Evolutionary conservation across 179 eudicot species (phyloP), one percentile per base, ranked within the genome.

Genomic region (Silene coronaria): DNA sequence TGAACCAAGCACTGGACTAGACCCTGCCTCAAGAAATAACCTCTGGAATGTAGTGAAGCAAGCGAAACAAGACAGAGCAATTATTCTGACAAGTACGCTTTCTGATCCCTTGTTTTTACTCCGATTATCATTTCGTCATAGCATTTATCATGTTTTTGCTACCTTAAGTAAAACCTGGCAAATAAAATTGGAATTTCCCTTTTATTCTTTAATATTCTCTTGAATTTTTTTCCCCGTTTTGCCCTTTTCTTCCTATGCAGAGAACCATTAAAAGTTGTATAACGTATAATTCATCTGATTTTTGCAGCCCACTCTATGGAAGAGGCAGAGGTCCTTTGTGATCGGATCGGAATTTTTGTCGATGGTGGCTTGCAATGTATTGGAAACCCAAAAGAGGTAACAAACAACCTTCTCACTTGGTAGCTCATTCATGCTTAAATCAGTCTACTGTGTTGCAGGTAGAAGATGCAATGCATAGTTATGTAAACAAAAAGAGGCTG

Each of bases 1-100:
- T 80, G 98, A 94, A 81, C 98, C 98, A 12, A 92, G 98, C 78
- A 92, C 98, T 68, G 98, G 98, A 48, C 79, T 94, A 71, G 98
- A 94, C 79, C 98, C 98, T 71, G 98, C 98, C 83, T 94, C 97
- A 74, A 86, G 98, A 83, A 94, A 89, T 63, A 86, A 78, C 77
- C 86, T 94, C 38, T 94, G 98, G 98, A 92, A 85, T 76, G 96
- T 92, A 21, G 96, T 94, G 79, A 92, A 85, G 83, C 91, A 72
- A 42, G 98, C 98, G 30, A 94, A 92, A 80, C 89, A 80, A 83
- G 82, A 87, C 66, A 81, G 97, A 72, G 98, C 97, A 60, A 92
- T 94, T 69, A 87, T 92, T 84, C 92, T 94, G 74, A 92, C 98
- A n/a, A 94, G 97, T 92, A 89, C 67, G 53, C 32, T 67, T 72